Base-by-base conservation (phyloP, 768 basidiomycete species). In the Boletus pseudopeckii region DNA sequence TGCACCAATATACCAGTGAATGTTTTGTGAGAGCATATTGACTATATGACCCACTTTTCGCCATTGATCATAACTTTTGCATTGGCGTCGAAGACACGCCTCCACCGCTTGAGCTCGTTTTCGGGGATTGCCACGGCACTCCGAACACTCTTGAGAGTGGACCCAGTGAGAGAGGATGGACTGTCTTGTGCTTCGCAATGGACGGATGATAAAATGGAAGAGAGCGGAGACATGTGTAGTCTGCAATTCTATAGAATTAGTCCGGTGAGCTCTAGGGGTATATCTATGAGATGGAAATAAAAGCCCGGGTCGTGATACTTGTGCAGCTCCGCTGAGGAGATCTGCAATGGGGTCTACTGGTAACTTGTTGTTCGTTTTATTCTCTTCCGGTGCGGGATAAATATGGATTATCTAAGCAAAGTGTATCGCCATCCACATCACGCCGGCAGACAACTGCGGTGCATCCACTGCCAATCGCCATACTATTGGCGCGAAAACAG, bases 81-180 rank as follows among this genome's bases (percentile, higher is more conserved):
- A 66, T 92, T 88, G 40, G 80, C 61, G 52, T 97, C 94, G 71
- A 97, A 98, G 2, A 83, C 84, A 63, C 92, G 80, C 68, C 82
- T 83, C 95, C 95, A 98, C 58, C 90, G 83, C 70, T 82, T 88
- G 46, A 94, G 74, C 72, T 98, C 94, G 63, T 71, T 85, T 69
- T 96, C 92, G 34, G 86, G 89, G 30, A 84, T 75, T 30, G 84
- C 72, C 40, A 92, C 80, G 18, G 79, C 88, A 53, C 77, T 82
- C 61, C 86, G 84, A 54, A 91, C 84, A 42, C 76, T 78, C 59
- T 81, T 78, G 53, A 92, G 61, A 33, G 86, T 82, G 42, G 82
- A 75, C 32, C 77, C 74, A 5, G 79, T 71, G 38, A 80, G 62
- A 18, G 81, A 77, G 9, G 75, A 61, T n/a, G 75, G 56, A 24